These are phyloP conservation scores for Mycena polygramma DNA, from an alignment of 768 basidiomycete genomes.

Conservation along the genomic window DNA sequence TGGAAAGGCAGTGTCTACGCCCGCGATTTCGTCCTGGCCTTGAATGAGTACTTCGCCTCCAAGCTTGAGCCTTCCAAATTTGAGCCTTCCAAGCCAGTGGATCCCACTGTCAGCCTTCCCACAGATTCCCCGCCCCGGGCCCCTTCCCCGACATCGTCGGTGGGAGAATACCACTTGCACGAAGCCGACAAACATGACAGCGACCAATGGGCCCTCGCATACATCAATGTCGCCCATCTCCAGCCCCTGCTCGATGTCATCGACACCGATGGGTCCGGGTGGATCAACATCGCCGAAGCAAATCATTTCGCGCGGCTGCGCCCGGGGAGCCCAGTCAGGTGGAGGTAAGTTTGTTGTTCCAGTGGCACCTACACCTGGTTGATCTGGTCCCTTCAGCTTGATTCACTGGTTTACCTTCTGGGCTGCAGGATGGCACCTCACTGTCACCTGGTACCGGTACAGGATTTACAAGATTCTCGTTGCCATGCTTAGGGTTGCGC, in stretches of 20 bases:
- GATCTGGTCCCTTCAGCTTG: slow-evolving; percentile 33
- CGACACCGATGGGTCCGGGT: slow-evolving; percentile 45
- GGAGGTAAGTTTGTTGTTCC: slow-evolving; percentile 34
- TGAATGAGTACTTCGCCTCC: slow-evolving; percentile 33
- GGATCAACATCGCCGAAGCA: slow-evolving; percentile 45
- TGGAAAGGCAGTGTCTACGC: slow-evolving; percentile 56
- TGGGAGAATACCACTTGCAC: background rate
- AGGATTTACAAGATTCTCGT: slow-evolving; percentile 35
- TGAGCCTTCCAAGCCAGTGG: background rate
- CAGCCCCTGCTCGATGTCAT: slow-evolving; percentile 46
- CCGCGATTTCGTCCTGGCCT: slow-evolving; percentile 49
- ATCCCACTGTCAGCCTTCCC: slow-evolving; percentile 3
- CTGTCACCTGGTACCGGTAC: slow-evolving; percentile 38
- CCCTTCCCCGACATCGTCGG: slow-evolving; percentile 14
- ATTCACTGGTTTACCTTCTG: slow-evolving; percentile 47
- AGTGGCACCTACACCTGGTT: background rate
- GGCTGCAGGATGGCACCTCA: slow-evolving; percentile 43
- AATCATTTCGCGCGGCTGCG: slow-evolving; percentile 41
- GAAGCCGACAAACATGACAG: slow-evolving; percentile 2
- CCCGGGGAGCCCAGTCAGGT: slow-evolving; percentile 37
- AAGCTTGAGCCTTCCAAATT: slow-evolving; percentile 15
- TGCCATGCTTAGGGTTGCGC: slow-evolving; percentile 23
- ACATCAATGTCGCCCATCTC: slow-evolving; percentile 43
- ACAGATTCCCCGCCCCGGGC: slow-evolving; percentile 14
- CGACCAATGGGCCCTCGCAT: slow-evolving; percentile 42